phyloP scores from a whole-genome alignment of 2,329 filamentous ascomycete species.

The Neofusicoccum sp. region DNA sequence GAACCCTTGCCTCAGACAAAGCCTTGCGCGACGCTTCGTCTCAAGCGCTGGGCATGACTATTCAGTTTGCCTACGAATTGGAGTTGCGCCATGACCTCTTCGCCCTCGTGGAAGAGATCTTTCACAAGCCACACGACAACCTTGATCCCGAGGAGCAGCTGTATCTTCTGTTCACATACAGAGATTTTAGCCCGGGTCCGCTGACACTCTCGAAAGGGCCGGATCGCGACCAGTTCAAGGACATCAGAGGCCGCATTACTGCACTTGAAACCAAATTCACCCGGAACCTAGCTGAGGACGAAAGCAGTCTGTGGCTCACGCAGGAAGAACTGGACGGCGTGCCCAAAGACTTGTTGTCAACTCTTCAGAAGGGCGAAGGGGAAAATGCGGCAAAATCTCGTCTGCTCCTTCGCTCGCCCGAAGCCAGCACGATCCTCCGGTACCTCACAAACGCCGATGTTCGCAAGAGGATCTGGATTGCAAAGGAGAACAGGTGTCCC shows the following conservation, averaged over 20 bases:
- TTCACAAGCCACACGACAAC: no score
- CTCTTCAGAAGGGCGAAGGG: conserved; percentile 50
- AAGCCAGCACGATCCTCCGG: conserved; percentile 52
- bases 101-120: no score
- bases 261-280: conserved; percentile 53
- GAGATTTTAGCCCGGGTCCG: no score
- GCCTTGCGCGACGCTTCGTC: no score
- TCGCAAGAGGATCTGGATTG: conserved; percentile 42
- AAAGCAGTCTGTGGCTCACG: conserved; percentile 56
- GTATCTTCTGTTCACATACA: no score
- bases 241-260: conserved; percentile 55
- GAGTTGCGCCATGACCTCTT: no score
- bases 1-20: no score
- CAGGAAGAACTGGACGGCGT: conserved; percentile 51
- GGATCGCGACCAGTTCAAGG: conserved; percentile 53
- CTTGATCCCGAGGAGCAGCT: no score
- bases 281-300: conserved; percentile 53
- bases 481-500: neutral
- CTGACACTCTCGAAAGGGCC: no score
- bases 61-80: no score
- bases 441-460: conserved; percentile 51
- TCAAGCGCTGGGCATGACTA: no score
- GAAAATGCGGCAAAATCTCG: conserved; percentile 52
- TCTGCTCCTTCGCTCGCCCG: conserved; percentile 55
- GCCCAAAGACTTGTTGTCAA: conserved; percentile 51